Evolutionary conservation across 1,284 basidiomycete genomes (phyloP).

Genomic region (Chalciporus sp.): DNA sequence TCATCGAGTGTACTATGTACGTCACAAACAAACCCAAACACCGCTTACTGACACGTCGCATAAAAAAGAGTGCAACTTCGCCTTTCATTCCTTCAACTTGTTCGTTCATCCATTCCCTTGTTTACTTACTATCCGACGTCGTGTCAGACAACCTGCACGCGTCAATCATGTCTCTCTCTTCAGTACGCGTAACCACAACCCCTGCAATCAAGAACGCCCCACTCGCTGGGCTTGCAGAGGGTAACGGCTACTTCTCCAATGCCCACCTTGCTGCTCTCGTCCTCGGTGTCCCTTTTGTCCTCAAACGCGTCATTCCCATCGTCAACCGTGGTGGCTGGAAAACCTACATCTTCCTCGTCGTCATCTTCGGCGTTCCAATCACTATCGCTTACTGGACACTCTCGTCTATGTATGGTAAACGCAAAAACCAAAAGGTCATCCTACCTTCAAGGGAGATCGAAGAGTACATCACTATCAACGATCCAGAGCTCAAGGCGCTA

Average conservation of each 20-base stretch:
- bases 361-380: conserved; percentile 77
- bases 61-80: conserved; percentile 24
- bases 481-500: conserved; percentile 75
- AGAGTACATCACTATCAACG: conserved; percentile 91
- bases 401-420: conserved; percentile 80
- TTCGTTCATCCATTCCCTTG: conserved; percentile 26
- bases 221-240: conserved; percentile 81
- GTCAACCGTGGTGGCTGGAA: conserved; percentile 79
- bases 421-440: conserved; percentile 85
- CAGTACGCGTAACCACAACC: conserved; percentile 58
- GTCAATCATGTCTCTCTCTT: conserved; percentile 45
- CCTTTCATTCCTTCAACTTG: conserved; percentile 5
- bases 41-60: conserved; percentile 7
- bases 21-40: conserved; percentile 25
- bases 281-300: conserved; percentile 76
- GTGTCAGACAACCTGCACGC: conserved; percentile 6
- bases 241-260: conserved; percentile 84
- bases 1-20: background rate
- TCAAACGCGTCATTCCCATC: conserved; percentile 79
- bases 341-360: conserved; percentile 82
- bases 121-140: conserved; percentile 14
- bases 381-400: conserved; percentile 90
- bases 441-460: conserved; percentile 88
- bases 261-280: conserved; percentile 77
- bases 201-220: conserved; percentile 85